Conservation (phyloP, 1,284 basidiomycete genomes). For the Somion occarium region DNA sequence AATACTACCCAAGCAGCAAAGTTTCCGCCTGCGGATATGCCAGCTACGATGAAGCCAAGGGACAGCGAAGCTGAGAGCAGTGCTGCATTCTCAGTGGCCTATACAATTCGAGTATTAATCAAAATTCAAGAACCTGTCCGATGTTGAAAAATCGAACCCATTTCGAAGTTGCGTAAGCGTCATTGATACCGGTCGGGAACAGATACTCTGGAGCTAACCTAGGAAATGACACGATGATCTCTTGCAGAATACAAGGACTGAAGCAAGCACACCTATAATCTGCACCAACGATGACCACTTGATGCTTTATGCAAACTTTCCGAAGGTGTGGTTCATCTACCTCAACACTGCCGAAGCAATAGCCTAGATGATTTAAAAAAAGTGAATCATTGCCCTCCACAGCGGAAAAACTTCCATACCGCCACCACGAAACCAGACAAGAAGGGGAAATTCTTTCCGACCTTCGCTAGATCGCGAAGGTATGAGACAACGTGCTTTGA, state of each 20-base stretch:
- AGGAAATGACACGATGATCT: not conserved
- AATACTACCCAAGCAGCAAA: not conserved
- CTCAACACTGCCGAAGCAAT: conserved; percentile 9
- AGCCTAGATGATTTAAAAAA: conserved; percentile 6
- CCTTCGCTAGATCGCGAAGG: conserved; percentile 1
- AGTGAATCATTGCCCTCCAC: not conserved
- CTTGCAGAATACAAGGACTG: not conserved
- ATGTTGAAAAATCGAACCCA: conserved; percentile 21
- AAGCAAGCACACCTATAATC: conserved; percentile 15
- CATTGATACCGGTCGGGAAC: conserved; percentile 33
- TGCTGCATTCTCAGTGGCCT: conserved; percentile 5
- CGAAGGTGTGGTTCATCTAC: conserved; percentile 12
- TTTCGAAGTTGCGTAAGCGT: conserved; percentile 30
- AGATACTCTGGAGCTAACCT: conserved; percentile 35
- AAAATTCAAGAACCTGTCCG: not conserved
- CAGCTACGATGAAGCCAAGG: conserved; percentile 1
- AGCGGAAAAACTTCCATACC: not conserved
- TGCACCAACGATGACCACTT: conserved; percentile 16
- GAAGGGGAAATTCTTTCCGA: not conserved
- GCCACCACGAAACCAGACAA: conserved; percentile 7
- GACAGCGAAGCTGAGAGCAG: not conserved
- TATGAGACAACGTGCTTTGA: conserved; percentile 3
- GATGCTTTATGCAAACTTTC: conserved; percentile 11
- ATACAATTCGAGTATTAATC: not conserved
- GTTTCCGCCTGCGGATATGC: conserved; percentile 2